A percentile compares a stretch with the other conserved stretches of the same genome.
These are phyloP conservation scores for Mucor piriformis DNA, from an alignment of 371 early-diverging fungal species.

Conservation along the genomic window DNA sequence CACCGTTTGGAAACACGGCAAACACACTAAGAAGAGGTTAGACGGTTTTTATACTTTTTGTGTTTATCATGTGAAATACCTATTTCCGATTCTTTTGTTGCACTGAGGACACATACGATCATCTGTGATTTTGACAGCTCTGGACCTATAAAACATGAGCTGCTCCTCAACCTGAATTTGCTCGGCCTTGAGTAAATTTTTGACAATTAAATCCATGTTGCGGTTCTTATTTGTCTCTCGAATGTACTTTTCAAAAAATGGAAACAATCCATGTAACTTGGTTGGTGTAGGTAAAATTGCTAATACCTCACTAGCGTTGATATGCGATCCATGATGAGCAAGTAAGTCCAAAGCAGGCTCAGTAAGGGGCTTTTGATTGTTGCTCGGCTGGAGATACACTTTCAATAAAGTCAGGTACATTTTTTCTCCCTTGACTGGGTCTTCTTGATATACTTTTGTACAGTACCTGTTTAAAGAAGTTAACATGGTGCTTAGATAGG, in stretches of 20 bases:
- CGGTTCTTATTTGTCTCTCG: slow-evolving; percentile 66
- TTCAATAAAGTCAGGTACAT: slow-evolving; percentile 70
- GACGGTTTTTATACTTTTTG: not conserved
- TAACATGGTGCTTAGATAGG: not conserved
- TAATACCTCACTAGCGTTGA: slow-evolving; percentile 62
- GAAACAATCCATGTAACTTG: slow-evolving; percentile 57
- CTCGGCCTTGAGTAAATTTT: slow-evolving; percentile 73
- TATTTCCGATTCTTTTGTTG: slow-evolving; percentile 79
- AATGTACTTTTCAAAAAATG: slow-evolving; percentile 72
- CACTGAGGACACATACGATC: slow-evolving; percentile 84
- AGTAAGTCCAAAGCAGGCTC: slow-evolving; percentile 68
- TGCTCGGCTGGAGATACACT: slow-evolving; percentile 62
- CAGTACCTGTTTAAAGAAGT: slow-evolving; percentile 62
- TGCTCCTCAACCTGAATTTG: slow-evolving; percentile 74
- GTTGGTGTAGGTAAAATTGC: slow-evolving; percentile 62
- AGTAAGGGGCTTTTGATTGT: slow-evolving; percentile 55
- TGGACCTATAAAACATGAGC: slow-evolving; percentile 62
- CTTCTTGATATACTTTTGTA: slow-evolving; percentile 63
- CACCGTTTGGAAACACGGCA: slow-evolving; percentile 75
- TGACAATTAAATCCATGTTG: slow-evolving; percentile 70
- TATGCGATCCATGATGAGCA: slow-evolving; percentile 70
- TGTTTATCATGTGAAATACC: slow-evolving; percentile 38
- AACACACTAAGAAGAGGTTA: slow-evolving; percentile 57
- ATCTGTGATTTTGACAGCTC: slow-evolving; percentile 74
- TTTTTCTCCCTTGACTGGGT: slow-evolving; percentile 54